Conservation (phyloP, 345 rosid species). For the Diplotaxis tenuifolia region DNA sequence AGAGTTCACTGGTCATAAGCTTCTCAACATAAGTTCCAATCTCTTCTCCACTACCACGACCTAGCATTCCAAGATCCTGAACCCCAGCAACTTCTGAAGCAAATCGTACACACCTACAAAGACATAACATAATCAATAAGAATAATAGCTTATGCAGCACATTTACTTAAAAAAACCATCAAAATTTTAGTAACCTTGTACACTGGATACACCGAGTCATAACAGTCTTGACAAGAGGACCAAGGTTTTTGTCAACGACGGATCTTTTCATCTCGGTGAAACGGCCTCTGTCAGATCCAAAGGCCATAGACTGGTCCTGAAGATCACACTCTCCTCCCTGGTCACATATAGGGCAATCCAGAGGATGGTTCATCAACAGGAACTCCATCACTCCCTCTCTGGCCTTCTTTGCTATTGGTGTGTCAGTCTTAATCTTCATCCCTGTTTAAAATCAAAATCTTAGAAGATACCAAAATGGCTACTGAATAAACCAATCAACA, state of each 20-base stretch:
- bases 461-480: background rate
- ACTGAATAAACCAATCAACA: background rate
- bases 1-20: slow-evolving; percentile 99
- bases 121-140: slow-evolving; percentile 20
- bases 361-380: slow-evolving; percentile 92
- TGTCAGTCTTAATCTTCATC: slow-evolving; percentile 97
- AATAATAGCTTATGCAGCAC: slow-evolving; percentile 6
- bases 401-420: slow-evolving; percentile 94
- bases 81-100: slow-evolving; percentile 98
- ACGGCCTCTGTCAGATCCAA: slow-evolving; percentile 97
- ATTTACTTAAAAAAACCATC: background rate
- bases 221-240: slow-evolving; percentile 98
- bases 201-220: slow-evolving; percentile 99
- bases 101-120: slow-evolving; percentile 90
- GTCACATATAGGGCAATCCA: slow-evolving; percentile 98
- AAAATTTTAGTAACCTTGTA: slow-evolving; percentile 59
- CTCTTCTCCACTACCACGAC: slow-evolving; percentile 99
- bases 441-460: slow-evolving; percentile 43
- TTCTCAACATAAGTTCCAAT: slow-evolving; percentile 98
- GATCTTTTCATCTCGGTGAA: slow-evolving; percentile 97
- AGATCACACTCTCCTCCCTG: slow-evolving; percentile 99
- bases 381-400: slow-evolving; percentile 99
- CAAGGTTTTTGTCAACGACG: slow-evolving; percentile 96
- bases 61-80: slow-evolving; percentile 97
- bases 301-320: slow-evolving; percentile 99